These are phyloP conservation scores for Pseudopediastrum boryanum DNA, from an alignment of 139 green algal genomes.

Conservation along the genomic window DNA sequence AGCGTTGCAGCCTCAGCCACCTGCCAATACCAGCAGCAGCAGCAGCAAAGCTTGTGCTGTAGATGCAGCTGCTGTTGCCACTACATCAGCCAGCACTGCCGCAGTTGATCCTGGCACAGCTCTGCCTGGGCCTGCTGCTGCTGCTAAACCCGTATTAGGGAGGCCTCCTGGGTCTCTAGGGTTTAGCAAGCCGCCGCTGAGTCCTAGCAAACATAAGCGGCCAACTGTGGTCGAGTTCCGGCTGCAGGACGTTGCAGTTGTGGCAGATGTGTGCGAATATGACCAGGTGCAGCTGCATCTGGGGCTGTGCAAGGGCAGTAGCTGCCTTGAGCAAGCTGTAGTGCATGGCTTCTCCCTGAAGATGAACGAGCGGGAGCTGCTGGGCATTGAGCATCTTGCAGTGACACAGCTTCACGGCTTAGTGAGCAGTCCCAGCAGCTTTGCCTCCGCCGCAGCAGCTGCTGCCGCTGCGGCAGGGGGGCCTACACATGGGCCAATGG, in stretches of 20 bases:
- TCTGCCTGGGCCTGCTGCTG: no score
- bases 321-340: slow-evolving; percentile 29
- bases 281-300: slow-evolving; percentile 19
- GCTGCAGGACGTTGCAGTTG: slow-evolving; percentile 27
- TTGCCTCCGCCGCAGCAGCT: neutral
- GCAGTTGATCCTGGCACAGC: no score
- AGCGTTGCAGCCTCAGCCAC: neutral
- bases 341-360: slow-evolving; percentile 3
- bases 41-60: neutral
- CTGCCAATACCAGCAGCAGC: neutral
- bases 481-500: neutral
- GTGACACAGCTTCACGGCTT: slow-evolving; percentile 18
- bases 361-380: slow-evolving; percentile 28
- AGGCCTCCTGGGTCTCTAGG: no score
- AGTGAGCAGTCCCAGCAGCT: slow-evolving; percentile 16
- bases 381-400: slow-evolving; percentile 13
- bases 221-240: slow-evolving; percentile 8
- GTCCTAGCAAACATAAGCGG: neutral
- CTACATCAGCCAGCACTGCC: slow-evolving; percentile 21
- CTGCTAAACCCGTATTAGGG: no score
- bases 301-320: slow-evolving; percentile 32
- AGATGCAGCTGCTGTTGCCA: no score
- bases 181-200: no score
- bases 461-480: neutral
- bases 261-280: slow-evolving; percentile 18